Percentiles rank a stretch among this genome's conserved stretches.
Evolutionary conservation across 2,329 filamentous ascomycete species (phyloP).

Genomic region (Hypoxylon sp.): DNA sequence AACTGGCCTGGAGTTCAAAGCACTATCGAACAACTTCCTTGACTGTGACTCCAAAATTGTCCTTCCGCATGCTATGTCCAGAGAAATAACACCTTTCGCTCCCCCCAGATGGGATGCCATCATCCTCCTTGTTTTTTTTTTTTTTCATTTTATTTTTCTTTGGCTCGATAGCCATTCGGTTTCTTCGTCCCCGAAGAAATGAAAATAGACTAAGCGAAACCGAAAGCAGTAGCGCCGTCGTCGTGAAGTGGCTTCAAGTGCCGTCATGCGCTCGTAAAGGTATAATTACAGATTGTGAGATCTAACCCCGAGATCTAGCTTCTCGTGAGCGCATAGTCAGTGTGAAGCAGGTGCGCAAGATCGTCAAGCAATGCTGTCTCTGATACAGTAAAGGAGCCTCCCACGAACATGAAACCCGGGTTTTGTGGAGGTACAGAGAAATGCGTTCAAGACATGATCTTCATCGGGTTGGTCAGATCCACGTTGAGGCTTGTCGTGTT

Average conservation of each 20-base stretch:
- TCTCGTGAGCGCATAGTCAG: slow-evolving; percentile 28
- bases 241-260: slow-evolving; percentile 34
- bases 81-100: slow-evolving; percentile 36
- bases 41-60: slow-evolving; percentile 32
- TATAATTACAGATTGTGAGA: slow-evolving; percentile 32
- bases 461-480: slow-evolving; percentile 28
- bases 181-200: slow-evolving; percentile 32
- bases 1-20: slow-evolving; percentile 23
- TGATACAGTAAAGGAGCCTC: slow-evolving; percentile 21
- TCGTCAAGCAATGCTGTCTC: slow-evolving; percentile 27
- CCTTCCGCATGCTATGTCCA: slow-evolving; percentile 37
- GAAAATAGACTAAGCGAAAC: slow-evolving; percentile 24
- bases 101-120: slow-evolving; percentile 15
- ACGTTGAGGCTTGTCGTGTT: not conserved
- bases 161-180: slow-evolving; percentile 27
- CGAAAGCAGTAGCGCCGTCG: slow-evolving; percentile 32
- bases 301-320: slow-evolving; percentile 21
- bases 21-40: slow-evolving; percentile 32
- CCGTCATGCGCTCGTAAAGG: slow-evolving; percentile 41
- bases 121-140: not conserved
- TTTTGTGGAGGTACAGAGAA: slow-evolving; percentile 26
- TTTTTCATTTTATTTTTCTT: slow-evolving; percentile 14
- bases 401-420: slow-evolving; percentile 11
- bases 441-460: slow-evolving; percentile 36
- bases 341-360: slow-evolving; percentile 20